These are phyloP conservation scores for Terfezia claveryi DNA, from an alignment of 495 filamentous ascomycete genomes.

Conservation along the genomic window DNA sequence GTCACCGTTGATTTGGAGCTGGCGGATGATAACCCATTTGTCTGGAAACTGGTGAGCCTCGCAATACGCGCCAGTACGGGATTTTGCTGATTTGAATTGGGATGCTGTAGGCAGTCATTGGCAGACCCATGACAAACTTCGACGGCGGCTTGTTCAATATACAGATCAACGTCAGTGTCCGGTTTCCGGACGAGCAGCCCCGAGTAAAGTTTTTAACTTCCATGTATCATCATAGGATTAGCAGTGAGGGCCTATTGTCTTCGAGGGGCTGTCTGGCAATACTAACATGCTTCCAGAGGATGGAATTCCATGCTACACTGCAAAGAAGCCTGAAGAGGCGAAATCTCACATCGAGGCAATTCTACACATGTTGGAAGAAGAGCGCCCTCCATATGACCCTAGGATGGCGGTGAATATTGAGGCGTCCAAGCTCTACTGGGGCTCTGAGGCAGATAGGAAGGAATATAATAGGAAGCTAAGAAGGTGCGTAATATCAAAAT, in stretches of 20 bases:
- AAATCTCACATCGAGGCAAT: slow-evolving; percentile 70
- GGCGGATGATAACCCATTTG: slow-evolving; percentile 47
- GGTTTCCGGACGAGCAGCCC: slow-evolving; percentile 81
- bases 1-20: slow-evolving; percentile 53
- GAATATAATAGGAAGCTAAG: slow-evolving; percentile 65
- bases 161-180: slow-evolving; percentile 59
- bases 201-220: slow-evolving; percentile 58
- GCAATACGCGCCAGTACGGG: slow-evolving; percentile 26
- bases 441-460: slow-evolving; percentile 51
- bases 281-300: slow-evolving; percentile 20
- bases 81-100: background rate
- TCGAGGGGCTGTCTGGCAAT: background rate
- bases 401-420: slow-evolving; percentile 72
- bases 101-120: slow-evolving; percentile 49
- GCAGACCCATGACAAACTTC: slow-evolving; percentile 75
- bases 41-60: slow-evolving; percentile 32
- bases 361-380: slow-evolving; percentile 64
- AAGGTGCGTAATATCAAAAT: slow-evolving; percentile 4
- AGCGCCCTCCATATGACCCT: slow-evolving; percentile 71
- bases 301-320: slow-evolving; percentile 68
- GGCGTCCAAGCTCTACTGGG: slow-evolving; percentile 77
- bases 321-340: slow-evolving; percentile 51
- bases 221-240: slow-evolving; percentile 77
- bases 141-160: slow-evolving; percentile 82
- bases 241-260: slow-evolving; percentile 19